A percentile compares a stretch with the other conserved stretches of the same genome.
These are phyloP conservation scores for Talaromyces sp. DNA, from an alignment of 2,329 filamentous ascomycete genomes.

Conservation along the genomic window DNA sequence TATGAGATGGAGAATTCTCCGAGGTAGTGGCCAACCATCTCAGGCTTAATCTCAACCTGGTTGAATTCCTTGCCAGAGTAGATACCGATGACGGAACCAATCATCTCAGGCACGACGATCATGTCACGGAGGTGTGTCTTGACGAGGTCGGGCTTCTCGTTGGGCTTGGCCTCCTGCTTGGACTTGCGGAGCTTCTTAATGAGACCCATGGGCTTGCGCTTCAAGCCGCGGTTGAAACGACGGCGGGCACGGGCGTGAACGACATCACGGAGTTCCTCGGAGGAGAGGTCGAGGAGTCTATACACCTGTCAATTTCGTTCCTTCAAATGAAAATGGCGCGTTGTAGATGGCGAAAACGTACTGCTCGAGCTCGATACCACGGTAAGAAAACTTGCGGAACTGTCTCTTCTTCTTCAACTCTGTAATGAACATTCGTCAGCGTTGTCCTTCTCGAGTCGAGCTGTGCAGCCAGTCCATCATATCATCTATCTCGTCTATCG, in stretches of 20 bases:
- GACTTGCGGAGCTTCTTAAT: slow-evolving; percentile 99
- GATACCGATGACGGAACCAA: slow-evolving; percentile 95
- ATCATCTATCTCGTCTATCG: slow-evolving; percentile 1
- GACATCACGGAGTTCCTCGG: slow-evolving; percentile 98
- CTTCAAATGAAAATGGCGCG: background rate
- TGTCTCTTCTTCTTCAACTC: slow-evolving; percentile 99
- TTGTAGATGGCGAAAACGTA: slow-evolving; percentile 54
- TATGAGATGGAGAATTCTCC: slow-evolving; percentile 99
- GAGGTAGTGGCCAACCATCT: slow-evolving; percentile 99
- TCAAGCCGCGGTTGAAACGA: slow-evolving; percentile 99
- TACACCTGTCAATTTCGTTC: slow-evolving; percentile 20
- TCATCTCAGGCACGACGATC: slow-evolving; percentile 99
- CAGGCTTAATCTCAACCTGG: slow-evolving; percentile 99
- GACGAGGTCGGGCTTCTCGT: slow-evolving; percentile 99
- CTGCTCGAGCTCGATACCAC: slow-evolving; percentile 99
- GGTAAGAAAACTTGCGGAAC: slow-evolving; percentile 99
- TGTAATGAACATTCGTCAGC: slow-evolving; percentile 39
- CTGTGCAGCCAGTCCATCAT: background rate
- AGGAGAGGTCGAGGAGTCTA: slow-evolving; percentile 97
- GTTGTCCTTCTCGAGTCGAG: slow-evolving; percentile 19
- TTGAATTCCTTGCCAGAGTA: slow-evolving; percentile 99
- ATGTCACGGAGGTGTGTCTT: slow-evolving; percentile 99
- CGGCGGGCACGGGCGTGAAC: slow-evolving; percentile 98
- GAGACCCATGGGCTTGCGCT: slow-evolving; percentile 99
- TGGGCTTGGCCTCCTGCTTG: slow-evolving; percentile 97